phyloP scores from a whole-genome alignment of 208 protist genomes.

The Trypanosoma scelopori region DNA sequence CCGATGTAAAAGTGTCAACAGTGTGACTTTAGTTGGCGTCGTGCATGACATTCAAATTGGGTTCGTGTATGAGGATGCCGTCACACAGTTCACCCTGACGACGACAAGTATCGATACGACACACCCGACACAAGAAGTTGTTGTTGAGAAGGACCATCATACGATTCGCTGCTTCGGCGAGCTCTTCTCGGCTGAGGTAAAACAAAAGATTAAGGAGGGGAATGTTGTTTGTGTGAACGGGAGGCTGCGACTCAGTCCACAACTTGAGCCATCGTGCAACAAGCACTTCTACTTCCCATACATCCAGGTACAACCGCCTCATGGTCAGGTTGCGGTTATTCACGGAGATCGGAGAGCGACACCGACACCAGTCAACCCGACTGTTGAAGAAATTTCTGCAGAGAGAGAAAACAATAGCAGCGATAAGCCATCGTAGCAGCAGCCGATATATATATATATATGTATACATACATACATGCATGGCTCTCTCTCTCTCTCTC shows the following conservation, averaged over 20 bases:
- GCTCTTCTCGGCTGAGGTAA: slow-evolving; percentile 81
- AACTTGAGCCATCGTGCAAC: slow-evolving; percentile 83
- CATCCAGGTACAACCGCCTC: slow-evolving; percentile 86
- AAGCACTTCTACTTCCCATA: slow-evolving; percentile 93
- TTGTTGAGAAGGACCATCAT: slow-evolving; percentile 92
- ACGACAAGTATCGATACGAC: slow-evolving; percentile 87
- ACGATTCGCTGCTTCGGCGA: slow-evolving; percentile 90
- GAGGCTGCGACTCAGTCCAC: slow-evolving; percentile 84
- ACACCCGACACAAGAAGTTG: slow-evolving; percentile 64
- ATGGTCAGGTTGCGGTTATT: slow-evolving; percentile 85
- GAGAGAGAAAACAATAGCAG: slow-evolving; percentile 12
- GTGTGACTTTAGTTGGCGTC: slow-evolving; percentile 88
- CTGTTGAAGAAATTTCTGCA: slow-evolving; percentile 31
- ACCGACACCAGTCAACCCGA: slow-evolving; percentile 38
- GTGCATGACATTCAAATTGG: slow-evolving; percentile 89
- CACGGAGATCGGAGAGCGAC: slow-evolving; percentile 68
- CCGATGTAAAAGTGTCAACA: slow-evolving; percentile 68
- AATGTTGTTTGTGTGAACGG: slow-evolving; percentile 88
- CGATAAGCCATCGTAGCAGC: slow-evolving; percentile 5
- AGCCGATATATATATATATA: slow-evolving; percentile 2
- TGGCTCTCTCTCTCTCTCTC: too few species aligned
- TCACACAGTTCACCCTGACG: slow-evolving; percentile 91
- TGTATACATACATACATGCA: too few species aligned
- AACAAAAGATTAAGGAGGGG: slow-evolving; percentile 73
- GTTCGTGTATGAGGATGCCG: slow-evolving; percentile 90